A percentile compares a stretch with the other conserved stretches of the same genome.
These are phyloP conservation scores for Pseudevernia furfuracea DNA, from an alignment of 495 filamentous ascomycete genomes.

Conservation along the genomic window DNA sequence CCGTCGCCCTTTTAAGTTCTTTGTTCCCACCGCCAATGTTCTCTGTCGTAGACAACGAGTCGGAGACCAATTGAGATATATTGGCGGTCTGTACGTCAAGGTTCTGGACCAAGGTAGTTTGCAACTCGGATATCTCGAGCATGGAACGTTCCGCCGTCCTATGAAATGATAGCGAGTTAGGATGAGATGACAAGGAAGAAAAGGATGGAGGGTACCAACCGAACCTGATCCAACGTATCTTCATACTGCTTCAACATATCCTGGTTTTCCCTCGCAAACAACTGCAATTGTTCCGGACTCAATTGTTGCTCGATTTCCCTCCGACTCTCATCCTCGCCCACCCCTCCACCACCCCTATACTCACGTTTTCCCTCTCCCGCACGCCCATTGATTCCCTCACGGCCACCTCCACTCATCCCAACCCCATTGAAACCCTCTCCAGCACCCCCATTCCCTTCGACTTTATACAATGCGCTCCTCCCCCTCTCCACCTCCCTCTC, in stretches of 20 bases:
- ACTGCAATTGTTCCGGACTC: constrained; percentile 74
- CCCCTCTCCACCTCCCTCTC: constrained; percentile 80
- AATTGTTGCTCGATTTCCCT: constrained; percentile 53
- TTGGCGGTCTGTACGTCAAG: constrained; percentile 76
- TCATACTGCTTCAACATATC: constrained; percentile 88
- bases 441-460: constrained; percentile 29
- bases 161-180: background rate
- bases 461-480: constrained; percentile 75
- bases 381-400: constrained; percentile 24
- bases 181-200: background rate
- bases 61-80: constrained; percentile 80
- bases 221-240: constrained; percentile 83
- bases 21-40: constrained; percentile 87
- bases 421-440: background rate
- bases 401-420: constrained; percentile 5
- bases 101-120: constrained; percentile 78
- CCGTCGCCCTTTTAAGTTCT: constrained; percentile 77
- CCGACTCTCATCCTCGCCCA: constrained; percentile 29
- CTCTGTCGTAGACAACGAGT: constrained; percentile 69
- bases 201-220: constrained; percentile 46
- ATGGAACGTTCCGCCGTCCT: constrained; percentile 88
- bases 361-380: background rate
- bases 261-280: constrained; percentile 91
- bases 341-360: background rate
- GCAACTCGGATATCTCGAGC: constrained; percentile 85